phyloP scores from a whole-genome alignment of 1,284 basidiomycete genomes.

The Leccinum griseonigrum region DNA sequence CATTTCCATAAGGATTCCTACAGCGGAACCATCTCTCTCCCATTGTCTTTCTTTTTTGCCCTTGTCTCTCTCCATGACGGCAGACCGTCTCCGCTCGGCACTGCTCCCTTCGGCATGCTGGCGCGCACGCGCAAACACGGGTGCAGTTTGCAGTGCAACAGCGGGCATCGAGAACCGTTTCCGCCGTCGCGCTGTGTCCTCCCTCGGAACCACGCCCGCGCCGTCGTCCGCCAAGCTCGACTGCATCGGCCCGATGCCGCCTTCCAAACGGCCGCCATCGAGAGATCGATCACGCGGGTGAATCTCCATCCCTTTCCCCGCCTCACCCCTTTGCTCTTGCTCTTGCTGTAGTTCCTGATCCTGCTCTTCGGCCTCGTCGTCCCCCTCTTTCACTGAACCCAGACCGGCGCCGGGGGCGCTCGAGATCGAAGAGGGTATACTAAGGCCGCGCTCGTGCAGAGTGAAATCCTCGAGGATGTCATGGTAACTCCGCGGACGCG shows the following conservation, averaged over 20 bases:
- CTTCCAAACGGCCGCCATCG: constrained; percentile 6
- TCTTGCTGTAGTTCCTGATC: not conserved
- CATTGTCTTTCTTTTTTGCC: constrained; percentile 27
- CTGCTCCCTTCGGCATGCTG: constrained; percentile 13
- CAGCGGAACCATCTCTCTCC: constrained; percentile 30
- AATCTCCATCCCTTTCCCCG: constrained; percentile 10
- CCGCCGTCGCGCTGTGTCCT: constrained; percentile 58
- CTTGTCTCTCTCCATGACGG: constrained; percentile 23
- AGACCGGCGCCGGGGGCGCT: constrained; percentile 24
- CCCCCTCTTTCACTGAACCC: constrained; percentile 30
- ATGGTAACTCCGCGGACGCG: constrained; percentile 58
- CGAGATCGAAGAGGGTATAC: constrained; percentile 34
- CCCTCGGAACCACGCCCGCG: constrained; percentile 26
- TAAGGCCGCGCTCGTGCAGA: constrained; percentile 33
- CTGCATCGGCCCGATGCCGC: not conserved
- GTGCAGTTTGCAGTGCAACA: constrained; percentile 66
- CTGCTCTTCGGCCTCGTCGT: constrained; percentile 16
- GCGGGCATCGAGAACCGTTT: constrained; percentile 75
- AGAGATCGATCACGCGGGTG: not conserved
- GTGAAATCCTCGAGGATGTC: constrained; percentile 66
- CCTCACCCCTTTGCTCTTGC: not conserved
- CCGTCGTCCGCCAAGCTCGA: constrained; percentile 4
- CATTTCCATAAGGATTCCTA: constrained; percentile 30
- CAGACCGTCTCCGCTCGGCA: constrained; percentile 21
- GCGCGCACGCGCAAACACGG: constrained; percentile 59